A percentile compares a stretch with the other conserved stretches of the same genome.
These are phyloP conservation scores for Nannochloris sp. DNA, from an alignment of 139 green algal species.

Conservation along the genomic window DNA sequence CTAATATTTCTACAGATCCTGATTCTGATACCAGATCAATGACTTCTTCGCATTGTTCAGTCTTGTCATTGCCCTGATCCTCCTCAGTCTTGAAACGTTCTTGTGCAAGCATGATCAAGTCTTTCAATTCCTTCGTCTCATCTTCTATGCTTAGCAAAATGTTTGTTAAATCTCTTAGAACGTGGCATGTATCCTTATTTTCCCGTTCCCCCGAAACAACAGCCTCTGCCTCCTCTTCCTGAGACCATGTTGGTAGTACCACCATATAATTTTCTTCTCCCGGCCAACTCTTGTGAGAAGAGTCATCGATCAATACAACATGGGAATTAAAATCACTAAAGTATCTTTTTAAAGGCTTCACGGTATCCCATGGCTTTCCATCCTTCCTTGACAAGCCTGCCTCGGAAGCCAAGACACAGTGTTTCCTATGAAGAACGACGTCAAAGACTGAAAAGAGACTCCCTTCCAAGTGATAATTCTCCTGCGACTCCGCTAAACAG, in stretches of 20 bases:
- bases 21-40: neutral
- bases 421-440: constrained; percentile 7
- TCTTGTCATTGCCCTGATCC: neutral
- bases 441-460: constrained; percentile 6
- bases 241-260: constrained; percentile 18
- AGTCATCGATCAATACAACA: constrained; percentile 34
- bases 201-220: neutral
- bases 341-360: constrained; percentile 33
- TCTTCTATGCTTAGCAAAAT: constrained; percentile 4
- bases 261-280: constrained; percentile 27
- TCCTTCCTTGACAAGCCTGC: neutral
- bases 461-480: neutral
- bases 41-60: neutral
- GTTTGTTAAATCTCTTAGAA: constrained; percentile 9
- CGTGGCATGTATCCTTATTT: constrained; percentile 1
- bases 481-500: neutral
- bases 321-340: constrained; percentile 12
- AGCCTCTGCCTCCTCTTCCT: neutral
- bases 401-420: constrained; percentile 8
- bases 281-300: constrained; percentile 22
- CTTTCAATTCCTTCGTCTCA: neutral
- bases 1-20: neutral
- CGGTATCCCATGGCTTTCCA: constrained; percentile 34
- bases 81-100: constrained; percentile 2
- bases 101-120: neutral